Base-by-base conservation (phyloP, 805 yeast genomes). In the Saccharomycopsis babjevae region DNA sequence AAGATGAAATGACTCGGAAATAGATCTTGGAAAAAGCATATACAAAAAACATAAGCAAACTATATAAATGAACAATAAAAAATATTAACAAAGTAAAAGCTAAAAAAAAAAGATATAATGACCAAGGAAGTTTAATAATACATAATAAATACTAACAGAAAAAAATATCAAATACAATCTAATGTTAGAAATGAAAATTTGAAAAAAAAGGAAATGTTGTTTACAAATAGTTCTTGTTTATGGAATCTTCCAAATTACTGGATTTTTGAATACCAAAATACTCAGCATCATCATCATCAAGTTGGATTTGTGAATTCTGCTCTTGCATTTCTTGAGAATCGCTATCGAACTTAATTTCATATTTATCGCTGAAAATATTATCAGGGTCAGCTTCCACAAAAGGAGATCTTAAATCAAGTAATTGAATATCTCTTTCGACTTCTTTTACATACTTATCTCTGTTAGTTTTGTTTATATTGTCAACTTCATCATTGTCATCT, bases 341-440 rank as follows among this genome's bases (percentile, higher is more conserved):
- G 16, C 32, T 46, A 28, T 46, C 52, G 22, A 46, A 46, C 11
- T 46, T 46, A 8, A 46, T 46, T 13, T 46, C 52, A 52, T 52
- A 52, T 30, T 30, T 34, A n/a, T 56, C 58, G 16, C 52, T 40
- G 22, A 56, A 56, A 39, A 56, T 56, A 40, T 56, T 46, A 25
- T 56, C 36, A 6, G 57, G 57, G 22, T 55, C 42, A 20, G 58
- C 34, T 11, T 57, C 50, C 55, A 16, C 22, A n/a, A 52, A 18
- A 18, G 64, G 62, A 50, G 58, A 56, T 34, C 57, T 59, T n/a
- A 63, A 18, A 28, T 59, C 56, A 30, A 63, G 61, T 16, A 63
- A 43, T 46, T 60, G 61, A 32, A 61, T 59, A 30, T 25, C 39
- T 58, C 60, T 20, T 46, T 25, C 52, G 6, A 46, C 52, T 46